Evolutionary conservation across 2,329 filamentous ascomycete species (phyloP), one percentile per base, ranked within the genome.

Genomic region (Fusarium sp.): DNA sequence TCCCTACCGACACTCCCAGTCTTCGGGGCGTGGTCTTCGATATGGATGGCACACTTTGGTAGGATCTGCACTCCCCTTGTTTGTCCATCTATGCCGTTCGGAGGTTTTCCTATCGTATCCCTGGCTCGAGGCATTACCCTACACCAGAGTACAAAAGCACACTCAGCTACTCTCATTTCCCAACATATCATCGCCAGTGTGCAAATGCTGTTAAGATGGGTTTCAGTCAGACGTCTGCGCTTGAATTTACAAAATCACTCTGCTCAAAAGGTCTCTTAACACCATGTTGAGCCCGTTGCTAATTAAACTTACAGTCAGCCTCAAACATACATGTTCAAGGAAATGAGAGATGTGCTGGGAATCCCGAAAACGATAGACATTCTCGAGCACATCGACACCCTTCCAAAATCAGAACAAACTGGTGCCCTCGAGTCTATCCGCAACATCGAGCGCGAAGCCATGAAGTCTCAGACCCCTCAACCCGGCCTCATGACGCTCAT

Each of bases 11-110:
- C 10, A 76, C 79, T 22, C 86, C 86, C 3, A 81, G 77, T 58
- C 79, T 92, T 28, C 83, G 84, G 63, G 90, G 90, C 5, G 81
- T 91, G 3, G 85, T 98, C 15, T 98, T 98, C 80, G 95, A 99
- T 81, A 93, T 99, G 68, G 95, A 99, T 79, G 95, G 95, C 5
- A 99, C 95, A 24, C 81, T 98, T 63, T 98, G 92, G 95, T 97
- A 81, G 82, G 90, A 84, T 20, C 44, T 49, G 40, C 34, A 58
- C 55, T 49, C 42, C 33, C 34, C 44, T 43, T 52, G 57, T 36
- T 46, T 28, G 6, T 50, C 38, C 44, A 36, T 28, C 36, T 26
- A 52, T 53, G 54, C 20, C 11, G 28, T 14, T 51, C 45, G 28
- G 45, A 54, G 33, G 33, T 40, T 45, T 54, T 54, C 38, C 34